These are phyloP conservation scores for Cenchrus fungigraminus DNA, from an alignment of 176 grass and related monocot genomes.

Conservation along the genomic window DNA sequence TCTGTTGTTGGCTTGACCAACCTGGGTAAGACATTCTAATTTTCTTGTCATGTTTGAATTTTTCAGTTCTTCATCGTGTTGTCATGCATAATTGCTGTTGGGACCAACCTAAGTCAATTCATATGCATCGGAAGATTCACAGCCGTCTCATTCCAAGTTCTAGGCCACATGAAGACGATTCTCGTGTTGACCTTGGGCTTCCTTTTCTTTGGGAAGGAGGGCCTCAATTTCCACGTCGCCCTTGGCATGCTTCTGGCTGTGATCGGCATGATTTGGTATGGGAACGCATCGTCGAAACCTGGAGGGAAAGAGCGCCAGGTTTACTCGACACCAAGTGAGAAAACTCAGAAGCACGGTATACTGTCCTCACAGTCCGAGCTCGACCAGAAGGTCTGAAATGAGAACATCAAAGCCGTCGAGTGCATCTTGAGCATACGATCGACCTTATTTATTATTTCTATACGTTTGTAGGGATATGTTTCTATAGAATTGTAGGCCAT, in stretches of 20 bases:
- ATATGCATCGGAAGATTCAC: slow-evolving; percentile 75
- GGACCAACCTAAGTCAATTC: slow-evolving; percentile 72
- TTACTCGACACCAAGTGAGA: slow-evolving; percentile 33
- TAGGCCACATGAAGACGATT: slow-evolving; percentile 81
- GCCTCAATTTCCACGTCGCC: slow-evolving; percentile 59
- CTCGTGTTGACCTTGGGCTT: slow-evolving; percentile 66
- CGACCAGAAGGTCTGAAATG: slow-evolving; percentile 49
- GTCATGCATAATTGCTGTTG: slow-evolving; percentile 65
- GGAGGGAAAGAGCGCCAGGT: slow-evolving; percentile 61
- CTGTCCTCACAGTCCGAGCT: slow-evolving; percentile 34
- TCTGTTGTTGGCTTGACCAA: neutral
- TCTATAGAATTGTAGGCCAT: slow-evolving; percentile 31
- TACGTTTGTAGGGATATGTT: slow-evolving; percentile 10
- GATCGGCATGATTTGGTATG: slow-evolving; percentile 68
- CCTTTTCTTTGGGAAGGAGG: slow-evolving; percentile 66
- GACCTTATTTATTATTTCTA: neutral
- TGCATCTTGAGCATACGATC: neutral
- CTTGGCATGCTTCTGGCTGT: slow-evolving; percentile 66
- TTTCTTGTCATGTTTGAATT: neutral
- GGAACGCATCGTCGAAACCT: slow-evolving; percentile 64
- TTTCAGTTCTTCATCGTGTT: slow-evolving; percentile 61
- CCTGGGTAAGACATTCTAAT: neutral
- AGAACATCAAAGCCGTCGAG: neutral
- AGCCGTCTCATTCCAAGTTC: slow-evolving; percentile 68
- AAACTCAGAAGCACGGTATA: slow-evolving; percentile 37